Conservation (phyloP, 306 rosid species). For the Arachis hypogaea region DNA sequence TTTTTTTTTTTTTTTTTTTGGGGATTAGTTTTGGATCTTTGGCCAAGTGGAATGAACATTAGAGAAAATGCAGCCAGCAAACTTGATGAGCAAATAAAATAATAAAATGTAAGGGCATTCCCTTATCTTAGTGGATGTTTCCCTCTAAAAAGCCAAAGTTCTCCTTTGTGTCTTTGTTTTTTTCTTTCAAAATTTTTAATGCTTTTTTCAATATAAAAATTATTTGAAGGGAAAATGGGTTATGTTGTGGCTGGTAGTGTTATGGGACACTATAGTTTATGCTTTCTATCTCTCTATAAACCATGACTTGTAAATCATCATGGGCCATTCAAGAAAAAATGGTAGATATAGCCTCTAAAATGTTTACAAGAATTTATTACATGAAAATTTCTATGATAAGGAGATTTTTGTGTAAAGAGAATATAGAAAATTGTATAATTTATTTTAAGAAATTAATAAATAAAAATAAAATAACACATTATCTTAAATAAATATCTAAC, state of each 20-base stretch:
- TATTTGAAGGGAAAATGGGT: slow-evolving; percentile 4
- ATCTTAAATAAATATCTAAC: too few relatives aligned
- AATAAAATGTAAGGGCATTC: slow-evolving; percentile 27
- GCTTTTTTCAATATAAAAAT: not conserved
- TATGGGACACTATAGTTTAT: slow-evolving; percentile 16
- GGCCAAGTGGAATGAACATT: slow-evolving; percentile 28
- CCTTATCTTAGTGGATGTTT: slow-evolving; percentile 39
- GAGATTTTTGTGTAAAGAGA: too few relatives aligned
- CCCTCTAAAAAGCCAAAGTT: slow-evolving; percentile 21
- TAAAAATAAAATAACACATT: too few relatives aligned
- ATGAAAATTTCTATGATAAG: too few relatives aligned
- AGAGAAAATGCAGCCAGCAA: slow-evolving; percentile 20
- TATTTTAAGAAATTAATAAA: too few relatives aligned
- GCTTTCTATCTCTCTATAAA: too few relatives aligned
- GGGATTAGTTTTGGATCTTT: not conserved
- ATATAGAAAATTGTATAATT: too few relatives aligned
- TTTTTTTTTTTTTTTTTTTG: too few relatives aligned
- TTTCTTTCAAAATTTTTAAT: not conserved
- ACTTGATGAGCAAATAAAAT: slow-evolving; percentile 25
- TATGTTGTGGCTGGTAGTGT: slow-evolving; percentile 2
- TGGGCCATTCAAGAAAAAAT: too few relatives aligned
- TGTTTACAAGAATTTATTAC: too few relatives aligned
- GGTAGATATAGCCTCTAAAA: too few relatives aligned
- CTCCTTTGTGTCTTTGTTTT: slow-evolving; percentile 29
- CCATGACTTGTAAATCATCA: too few relatives aligned